Evolutionary conservation across 345 rosid genomes (phyloP).

Genomic region (Geranium rotundifolium): DNA sequence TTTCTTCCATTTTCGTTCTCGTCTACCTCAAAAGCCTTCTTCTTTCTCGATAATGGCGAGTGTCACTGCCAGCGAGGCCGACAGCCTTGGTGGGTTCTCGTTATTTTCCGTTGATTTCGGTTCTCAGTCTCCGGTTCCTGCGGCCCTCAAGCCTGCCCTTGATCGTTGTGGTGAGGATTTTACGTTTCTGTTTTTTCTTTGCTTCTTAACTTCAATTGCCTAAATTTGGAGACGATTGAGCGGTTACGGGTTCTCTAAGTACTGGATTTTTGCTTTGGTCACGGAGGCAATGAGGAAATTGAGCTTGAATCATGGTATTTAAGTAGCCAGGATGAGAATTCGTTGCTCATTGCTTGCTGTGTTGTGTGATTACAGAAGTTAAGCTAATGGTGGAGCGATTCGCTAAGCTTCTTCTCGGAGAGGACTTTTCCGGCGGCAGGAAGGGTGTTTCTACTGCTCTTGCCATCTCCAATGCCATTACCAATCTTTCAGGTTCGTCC

Average conservation of each 20-base stretch:
- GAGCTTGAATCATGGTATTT: background rate
- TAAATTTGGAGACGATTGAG: background rate
- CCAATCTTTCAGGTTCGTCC: conserved; percentile 79
- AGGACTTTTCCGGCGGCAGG: conserved; percentile 95
- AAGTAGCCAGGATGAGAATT: background rate
- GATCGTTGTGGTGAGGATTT: background rate
- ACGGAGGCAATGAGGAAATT: background rate
- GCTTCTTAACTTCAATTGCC: background rate
- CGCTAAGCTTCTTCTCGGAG: conserved; percentile 83
- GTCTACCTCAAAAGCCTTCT: too few species aligned
- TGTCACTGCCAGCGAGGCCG: background rate
- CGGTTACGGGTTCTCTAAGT: background rate
- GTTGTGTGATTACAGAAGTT: conserved; percentile 28
- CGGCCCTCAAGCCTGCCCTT: background rate
- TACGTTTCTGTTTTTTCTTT: background rate
- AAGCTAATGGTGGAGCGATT: conserved; percentile 85
- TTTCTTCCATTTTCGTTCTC: too few species aligned
- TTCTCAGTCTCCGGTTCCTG: background rate
- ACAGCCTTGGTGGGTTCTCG: background rate
- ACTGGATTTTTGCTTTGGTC: background rate
- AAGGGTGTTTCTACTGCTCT: conserved; percentile 89
- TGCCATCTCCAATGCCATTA: conserved; percentile 79
- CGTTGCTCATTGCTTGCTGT: background rate
- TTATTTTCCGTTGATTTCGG: background rate
- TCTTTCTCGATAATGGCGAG: background rate